Evolutionary conservation across 2,329 filamentous ascomycete genomes (phyloP).

Genomic region (Ophiostoma himal-ulmi): DNA sequence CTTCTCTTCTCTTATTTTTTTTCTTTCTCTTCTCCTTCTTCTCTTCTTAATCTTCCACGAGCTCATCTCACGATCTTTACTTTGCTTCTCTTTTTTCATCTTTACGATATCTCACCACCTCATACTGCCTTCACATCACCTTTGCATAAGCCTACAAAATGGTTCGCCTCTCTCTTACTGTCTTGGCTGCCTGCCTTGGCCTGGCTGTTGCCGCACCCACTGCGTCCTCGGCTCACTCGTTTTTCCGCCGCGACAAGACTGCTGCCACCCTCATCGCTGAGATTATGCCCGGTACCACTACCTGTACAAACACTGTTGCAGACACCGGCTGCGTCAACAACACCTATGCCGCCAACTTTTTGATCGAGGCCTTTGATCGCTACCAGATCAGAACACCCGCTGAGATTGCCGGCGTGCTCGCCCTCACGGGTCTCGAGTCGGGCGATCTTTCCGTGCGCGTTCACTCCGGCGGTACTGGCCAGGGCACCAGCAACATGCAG

Average conservation of each 20-base stretch:
- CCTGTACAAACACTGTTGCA: slow-evolving; percentile 44
- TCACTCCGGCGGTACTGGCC: slow-evolving; percentile 53
- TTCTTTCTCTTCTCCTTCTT: not conserved
- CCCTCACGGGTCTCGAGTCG: slow-evolving; percentile 67
- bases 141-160: not conserved
- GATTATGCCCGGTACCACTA: slow-evolving; percentile 53
- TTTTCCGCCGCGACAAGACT: slow-evolving; percentile 17
- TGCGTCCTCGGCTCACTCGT: not conserved
- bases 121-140: not conserved
- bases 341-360: slow-evolving; percentile 51
- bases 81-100: not conserved
- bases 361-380: slow-evolving; percentile 50
- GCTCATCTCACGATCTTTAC: not conserved
- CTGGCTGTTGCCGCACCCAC: slow-evolving; percentile 9
- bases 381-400: slow-evolving; percentile 51
- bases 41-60: not conserved
- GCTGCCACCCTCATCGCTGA: slow-evolving; percentile 40
- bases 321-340: slow-evolving; percentile 56
- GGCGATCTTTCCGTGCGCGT: slow-evolving; percentile 64
- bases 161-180: not conserved
- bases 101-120: not conserved
- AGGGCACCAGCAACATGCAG: slow-evolving; percentile 62
- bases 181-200: not conserved
- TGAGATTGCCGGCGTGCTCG: slow-evolving; percentile 64
- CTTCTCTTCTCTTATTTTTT: no score